Conservation (phyloP, 805 yeast genomes). For the Nakazawaea ishiwadae region DNA sequence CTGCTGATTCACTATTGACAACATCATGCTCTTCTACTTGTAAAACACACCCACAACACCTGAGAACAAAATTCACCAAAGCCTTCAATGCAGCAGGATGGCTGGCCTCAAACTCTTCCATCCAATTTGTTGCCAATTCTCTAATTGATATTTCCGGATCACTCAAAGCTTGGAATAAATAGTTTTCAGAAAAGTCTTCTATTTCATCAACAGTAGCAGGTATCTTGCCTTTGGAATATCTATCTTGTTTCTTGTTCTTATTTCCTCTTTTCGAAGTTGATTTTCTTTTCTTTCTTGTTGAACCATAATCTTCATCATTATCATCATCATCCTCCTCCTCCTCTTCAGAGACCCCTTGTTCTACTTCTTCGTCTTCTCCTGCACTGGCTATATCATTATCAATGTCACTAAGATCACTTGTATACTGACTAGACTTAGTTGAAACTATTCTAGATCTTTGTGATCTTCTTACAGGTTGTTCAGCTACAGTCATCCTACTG, state of each 20-base stretch:
- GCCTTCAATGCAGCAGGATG: constrained; percentile 49
- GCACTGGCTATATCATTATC: no score
- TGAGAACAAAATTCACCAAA: constrained; percentile 62
- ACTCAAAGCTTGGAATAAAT: constrained; percentile 45
- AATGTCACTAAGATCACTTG: constrained; percentile 8
- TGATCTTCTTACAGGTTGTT: constrained; percentile 3
- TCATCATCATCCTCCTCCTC: constrained; percentile 17
- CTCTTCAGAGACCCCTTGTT: no score
- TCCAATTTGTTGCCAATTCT: constrained; percentile 54
- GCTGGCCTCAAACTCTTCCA: constrained; percentile 43
- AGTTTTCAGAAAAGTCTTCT: constrained; percentile 41
- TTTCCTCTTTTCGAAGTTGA: constrained; percentile 16
- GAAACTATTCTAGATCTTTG: not conserved
- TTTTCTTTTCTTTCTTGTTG: constrained; percentile 18
- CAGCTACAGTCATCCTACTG: constrained; percentile 2
- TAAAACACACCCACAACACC: constrained; percentile 68
- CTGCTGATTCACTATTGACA: constrained; percentile 60
- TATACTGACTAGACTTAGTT: constrained; percentile 3
- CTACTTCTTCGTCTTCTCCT: no score
- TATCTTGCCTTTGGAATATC: constrained; percentile 10
- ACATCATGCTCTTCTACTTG: constrained; percentile 75
- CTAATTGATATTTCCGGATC: constrained; percentile 43
- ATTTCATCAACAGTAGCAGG: constrained; percentile 29
- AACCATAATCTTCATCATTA: constrained; percentile 23
- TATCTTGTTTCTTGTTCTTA: constrained; percentile 12